Evolutionary conservation across 2,329 filamentous ascomycete genomes (phyloP).

Genomic region (Exophiala bonariae): DNA sequence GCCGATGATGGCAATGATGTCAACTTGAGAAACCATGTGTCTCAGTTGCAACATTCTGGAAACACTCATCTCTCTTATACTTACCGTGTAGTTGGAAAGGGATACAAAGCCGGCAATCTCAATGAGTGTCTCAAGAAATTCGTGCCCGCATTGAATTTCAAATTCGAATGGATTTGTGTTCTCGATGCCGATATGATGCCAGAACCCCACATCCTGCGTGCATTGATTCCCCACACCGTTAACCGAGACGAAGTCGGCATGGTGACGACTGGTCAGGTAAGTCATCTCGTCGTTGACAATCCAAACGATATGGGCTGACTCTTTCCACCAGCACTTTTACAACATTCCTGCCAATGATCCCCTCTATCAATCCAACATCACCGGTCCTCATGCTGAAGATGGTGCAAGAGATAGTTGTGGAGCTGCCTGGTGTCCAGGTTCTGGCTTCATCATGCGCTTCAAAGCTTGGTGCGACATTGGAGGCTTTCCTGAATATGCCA

Average conservation of each 20-base stretch:
- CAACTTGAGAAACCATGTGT: conserved; percentile 36
- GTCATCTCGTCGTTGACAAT: background rate
- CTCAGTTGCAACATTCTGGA: conserved; percentile 36
- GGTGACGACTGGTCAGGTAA: conserved; percentile 33
- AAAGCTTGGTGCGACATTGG: conserved; percentile 30
- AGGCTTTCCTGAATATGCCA: conserved; percentile 29
- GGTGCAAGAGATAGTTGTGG: conserved; percentile 28
- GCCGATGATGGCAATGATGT: conserved; percentile 49
- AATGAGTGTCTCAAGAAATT: conserved; percentile 41
- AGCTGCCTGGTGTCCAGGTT: conserved; percentile 32
- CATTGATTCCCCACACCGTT: conserved; percentile 38
- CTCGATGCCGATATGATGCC: conserved; percentile 65
- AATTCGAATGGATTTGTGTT: conserved; percentile 59
- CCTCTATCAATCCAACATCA: conserved; percentile 29
- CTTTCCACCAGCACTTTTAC: conserved; percentile 28
- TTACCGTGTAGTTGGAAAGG: conserved; percentile 39
- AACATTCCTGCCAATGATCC: conserved; percentile 31
- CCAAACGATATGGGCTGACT: background rate
- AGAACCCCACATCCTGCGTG: conserved; percentile 35
- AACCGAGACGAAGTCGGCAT: conserved; percentile 31
- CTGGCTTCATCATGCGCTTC: conserved; percentile 30
- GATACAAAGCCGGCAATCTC: conserved; percentile 41
- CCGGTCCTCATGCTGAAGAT: conserved; percentile 37
- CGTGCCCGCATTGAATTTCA: conserved; percentile 45
- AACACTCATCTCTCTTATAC: conserved; percentile 40